Evolutionary conservation across 768 basidiomycete species (phyloP).

Genomic region (Kwoniella heveanensis): DNA sequence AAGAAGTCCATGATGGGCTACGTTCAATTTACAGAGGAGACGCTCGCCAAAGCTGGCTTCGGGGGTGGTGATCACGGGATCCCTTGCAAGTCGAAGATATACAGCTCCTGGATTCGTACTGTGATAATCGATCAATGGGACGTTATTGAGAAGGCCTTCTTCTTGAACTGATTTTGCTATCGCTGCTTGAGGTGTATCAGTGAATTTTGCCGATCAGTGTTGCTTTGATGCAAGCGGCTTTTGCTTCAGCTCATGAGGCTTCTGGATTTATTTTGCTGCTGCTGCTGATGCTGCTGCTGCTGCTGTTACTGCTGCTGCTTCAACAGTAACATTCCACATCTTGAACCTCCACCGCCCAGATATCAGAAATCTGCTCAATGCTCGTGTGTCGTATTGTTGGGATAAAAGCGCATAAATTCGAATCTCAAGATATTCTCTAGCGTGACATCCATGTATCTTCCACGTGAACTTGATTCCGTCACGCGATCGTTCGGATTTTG

Average conservation of each 20-base stretch:
- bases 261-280: too few relatives aligned
- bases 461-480: not conserved
- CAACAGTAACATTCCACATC: not conserved
- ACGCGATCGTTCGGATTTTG: not conserved
- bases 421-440: not conserved
- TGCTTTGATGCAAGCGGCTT: too few relatives aligned
- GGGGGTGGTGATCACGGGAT: not conserved
- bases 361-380: slow-evolving; percentile 1
- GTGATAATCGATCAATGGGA: too few relatives aligned
- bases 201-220: too few relatives aligned
- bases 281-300: too few relatives aligned
- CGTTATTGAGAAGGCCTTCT: too few relatives aligned
- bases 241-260: too few relatives aligned
- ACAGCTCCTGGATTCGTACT: too few relatives aligned
- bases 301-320: too few relatives aligned
- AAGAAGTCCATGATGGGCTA: slow-evolving; percentile 54
- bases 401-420: not conserved
- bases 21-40: not conserved
- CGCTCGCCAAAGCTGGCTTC: not conserved
- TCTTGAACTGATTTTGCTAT: too few relatives aligned
- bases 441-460: not conserved
- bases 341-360: slow-evolving; percentile 10
- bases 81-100: too few relatives aligned
- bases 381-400: not conserved
- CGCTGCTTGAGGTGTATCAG: too few relatives aligned